Conservation (phyloP, 768 basidiomycete genomes). For the Panaeolus cyanescens region DNA sequence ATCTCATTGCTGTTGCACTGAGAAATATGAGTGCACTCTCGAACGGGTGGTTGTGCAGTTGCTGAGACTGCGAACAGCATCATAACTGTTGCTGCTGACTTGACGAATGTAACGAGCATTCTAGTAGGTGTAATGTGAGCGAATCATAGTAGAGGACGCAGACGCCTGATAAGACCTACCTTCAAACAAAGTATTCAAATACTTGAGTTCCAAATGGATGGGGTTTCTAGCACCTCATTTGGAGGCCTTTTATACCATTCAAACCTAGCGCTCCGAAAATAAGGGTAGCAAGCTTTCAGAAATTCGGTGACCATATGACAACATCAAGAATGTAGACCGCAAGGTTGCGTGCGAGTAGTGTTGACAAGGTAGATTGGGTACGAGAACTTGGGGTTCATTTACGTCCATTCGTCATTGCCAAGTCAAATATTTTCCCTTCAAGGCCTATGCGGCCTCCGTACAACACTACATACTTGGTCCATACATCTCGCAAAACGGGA, state of each 20-base stretch:
- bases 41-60: neutral
- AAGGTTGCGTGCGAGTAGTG: neutral
- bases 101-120: neutral
- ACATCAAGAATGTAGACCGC: neutral
- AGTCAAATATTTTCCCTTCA: neutral
- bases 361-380: neutral
- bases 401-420: neutral
- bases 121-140: too few species aligned
- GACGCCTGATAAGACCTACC: too few species aligned
- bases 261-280: neutral
- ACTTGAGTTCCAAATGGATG: too few species aligned
- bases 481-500: too few species aligned
- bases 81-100: neutral
- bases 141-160: too few species aligned
- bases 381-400: too few species aligned
- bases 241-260: neutral
- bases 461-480: too few species aligned
- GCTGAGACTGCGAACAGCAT: neutral
- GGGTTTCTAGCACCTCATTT: too few species aligned
- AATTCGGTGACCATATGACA: neutral
- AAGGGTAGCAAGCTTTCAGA: neutral
- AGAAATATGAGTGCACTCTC: neutral
- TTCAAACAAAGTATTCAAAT: too few species aligned
- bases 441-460: neutral
- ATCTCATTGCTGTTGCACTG: neutral